Evolutionary conservation across 2,329 filamentous ascomycete species (phyloP).

Genomic region (Penicillium sp.): DNA sequence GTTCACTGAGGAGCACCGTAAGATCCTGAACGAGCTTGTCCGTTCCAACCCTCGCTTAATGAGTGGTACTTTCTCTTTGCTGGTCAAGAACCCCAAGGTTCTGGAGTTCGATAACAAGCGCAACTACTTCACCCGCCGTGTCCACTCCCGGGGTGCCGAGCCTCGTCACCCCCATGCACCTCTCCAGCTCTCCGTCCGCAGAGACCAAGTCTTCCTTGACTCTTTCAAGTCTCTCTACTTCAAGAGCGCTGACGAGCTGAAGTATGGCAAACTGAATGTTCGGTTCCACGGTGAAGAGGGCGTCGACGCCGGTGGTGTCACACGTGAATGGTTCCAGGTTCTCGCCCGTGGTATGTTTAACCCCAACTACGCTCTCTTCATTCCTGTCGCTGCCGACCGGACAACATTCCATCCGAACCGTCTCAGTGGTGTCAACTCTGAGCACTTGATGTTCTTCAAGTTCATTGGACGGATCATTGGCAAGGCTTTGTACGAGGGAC

Average conservation of each 20-base stretch:
- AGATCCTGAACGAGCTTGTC: conserved; percentile 96
- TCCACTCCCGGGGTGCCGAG: conserved; percentile 72
- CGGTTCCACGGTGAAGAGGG: conserved; percentile 97
- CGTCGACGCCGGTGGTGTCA: conserved; percentile 95
- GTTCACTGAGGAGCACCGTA: conserved; percentile 95
- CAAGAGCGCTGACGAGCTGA: conserved; percentile 95
- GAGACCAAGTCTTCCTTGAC: conserved; percentile 95
- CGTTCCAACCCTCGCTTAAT: conserved; percentile 96
- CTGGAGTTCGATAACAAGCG: conserved; percentile 99
- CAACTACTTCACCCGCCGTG: conserved; percentile 94
- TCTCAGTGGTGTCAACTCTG: conserved; percentile 87
- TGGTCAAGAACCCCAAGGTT: conserved; percentile 98
- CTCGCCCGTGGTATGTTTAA: conserved; percentile 98
- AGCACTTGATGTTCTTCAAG: conserved; percentile 98
- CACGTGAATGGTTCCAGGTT: conserved; percentile 98
- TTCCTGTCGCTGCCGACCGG: conserved; percentile 91
- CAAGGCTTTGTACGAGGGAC: conserved; percentile 94
- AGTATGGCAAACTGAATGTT: conserved; percentile 97
- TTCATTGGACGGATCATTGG: conserved; percentile 98
- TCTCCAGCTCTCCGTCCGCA: conserved; percentile 83
- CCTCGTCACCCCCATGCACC: conserved; percentile 70
- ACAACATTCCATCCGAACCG: conserved; percentile 99
- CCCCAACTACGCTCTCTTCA: conserved; percentile 94
- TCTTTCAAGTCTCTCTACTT: conserved; percentile 98
- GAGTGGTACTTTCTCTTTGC: conserved; percentile 92